A percentile compares a stretch with the other conserved stretches of the same genome.
Conservation (phyloP, 768 basidiomycete species). For the Epithele typhae region DNA sequence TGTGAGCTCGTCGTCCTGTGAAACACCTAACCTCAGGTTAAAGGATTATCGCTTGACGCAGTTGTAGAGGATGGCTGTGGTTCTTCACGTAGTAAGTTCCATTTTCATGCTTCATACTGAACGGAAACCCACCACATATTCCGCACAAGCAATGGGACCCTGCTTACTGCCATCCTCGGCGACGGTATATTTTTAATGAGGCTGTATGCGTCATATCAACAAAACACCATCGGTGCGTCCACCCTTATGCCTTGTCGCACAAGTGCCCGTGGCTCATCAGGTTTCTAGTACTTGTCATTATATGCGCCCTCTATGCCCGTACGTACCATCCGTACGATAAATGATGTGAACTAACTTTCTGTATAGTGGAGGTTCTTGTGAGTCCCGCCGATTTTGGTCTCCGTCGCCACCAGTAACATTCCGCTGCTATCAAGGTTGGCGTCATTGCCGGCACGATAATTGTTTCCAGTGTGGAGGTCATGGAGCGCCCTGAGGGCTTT, state of each 20-base stretch:
- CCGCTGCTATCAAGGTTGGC: not conserved
- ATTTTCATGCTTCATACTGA: not conserved
- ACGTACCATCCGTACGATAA: not conserved
- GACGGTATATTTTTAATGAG: conserved; percentile 9
- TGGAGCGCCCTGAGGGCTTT: not conserved
- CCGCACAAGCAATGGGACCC: conserved; percentile 3
- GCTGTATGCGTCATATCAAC: conserved; percentile 8
- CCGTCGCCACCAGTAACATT: not conserved
- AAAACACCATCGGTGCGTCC: conserved; percentile 1
- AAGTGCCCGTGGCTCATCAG: no score
- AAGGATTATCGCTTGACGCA: no score
- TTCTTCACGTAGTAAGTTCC: conserved; percentile 4
- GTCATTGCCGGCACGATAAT: not conserved
- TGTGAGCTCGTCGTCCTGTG: no score
- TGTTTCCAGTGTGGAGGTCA: not conserved
- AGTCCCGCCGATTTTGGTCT: not conserved
- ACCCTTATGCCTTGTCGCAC: not conserved
- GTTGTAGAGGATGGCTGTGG: conserved; percentile 8
- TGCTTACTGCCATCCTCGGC: conserved; percentile 4
- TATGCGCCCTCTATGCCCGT: not conserved
- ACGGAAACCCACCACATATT: no score
- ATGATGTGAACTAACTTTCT: not conserved
- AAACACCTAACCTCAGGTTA: no score
- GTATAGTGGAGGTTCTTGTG: conserved; percentile 4
- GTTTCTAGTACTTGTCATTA: not conserved